phyloP scores from a whole-genome alignment of 2,329 filamentous ascomycete species.

The Pseudogymnoascus sp. region DNA sequence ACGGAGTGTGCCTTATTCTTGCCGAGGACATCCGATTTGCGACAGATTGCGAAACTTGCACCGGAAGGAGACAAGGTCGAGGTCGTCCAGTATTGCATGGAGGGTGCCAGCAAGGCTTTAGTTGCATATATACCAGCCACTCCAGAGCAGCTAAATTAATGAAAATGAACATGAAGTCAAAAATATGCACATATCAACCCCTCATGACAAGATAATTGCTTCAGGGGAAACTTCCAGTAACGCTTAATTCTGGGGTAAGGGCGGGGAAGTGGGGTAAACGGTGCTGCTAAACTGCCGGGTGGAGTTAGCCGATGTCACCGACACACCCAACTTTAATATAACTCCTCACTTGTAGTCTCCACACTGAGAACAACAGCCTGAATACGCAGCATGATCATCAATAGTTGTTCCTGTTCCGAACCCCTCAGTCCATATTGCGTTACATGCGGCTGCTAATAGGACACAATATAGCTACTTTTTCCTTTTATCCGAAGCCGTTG shows the following conservation, averaged over 20 bases:
- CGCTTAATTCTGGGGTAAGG: not conserved
- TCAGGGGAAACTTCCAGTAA: not conserved
- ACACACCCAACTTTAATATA: not conserved
- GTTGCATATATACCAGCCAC: slow-evolving; percentile 52
- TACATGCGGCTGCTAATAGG: slow-evolving; percentile 1
- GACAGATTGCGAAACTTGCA: slow-evolving; percentile 62
- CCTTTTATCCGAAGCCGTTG: not conserved
- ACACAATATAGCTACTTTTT: not conserved
- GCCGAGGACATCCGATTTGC: slow-evolving; percentile 76
- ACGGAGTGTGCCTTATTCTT: slow-evolving; percentile 70
- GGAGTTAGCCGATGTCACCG: not conserved
- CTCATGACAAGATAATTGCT: not conserved
- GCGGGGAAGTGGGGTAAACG: not conserved
- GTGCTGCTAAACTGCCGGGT: not conserved
- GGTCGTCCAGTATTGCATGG: slow-evolving; percentile 85
- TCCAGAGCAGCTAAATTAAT: not conserved
- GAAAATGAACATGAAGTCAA: not conserved
- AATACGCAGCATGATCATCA: not conserved
- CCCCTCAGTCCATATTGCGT: slow-evolving; percentile 5
- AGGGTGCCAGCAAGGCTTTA: slow-evolving; percentile 78
- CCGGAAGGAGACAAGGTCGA: slow-evolving; percentile 51
- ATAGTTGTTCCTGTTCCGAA: not conserved
- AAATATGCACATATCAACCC: not conserved
- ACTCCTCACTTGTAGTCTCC: slow-evolving; percentile 5
- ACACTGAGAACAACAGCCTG: not conserved